These are phyloP conservation scores for Cladosporium sp. DNA, from an alignment of 2,329 filamentous ascomycete genomes.

Conservation along the genomic window DNA sequence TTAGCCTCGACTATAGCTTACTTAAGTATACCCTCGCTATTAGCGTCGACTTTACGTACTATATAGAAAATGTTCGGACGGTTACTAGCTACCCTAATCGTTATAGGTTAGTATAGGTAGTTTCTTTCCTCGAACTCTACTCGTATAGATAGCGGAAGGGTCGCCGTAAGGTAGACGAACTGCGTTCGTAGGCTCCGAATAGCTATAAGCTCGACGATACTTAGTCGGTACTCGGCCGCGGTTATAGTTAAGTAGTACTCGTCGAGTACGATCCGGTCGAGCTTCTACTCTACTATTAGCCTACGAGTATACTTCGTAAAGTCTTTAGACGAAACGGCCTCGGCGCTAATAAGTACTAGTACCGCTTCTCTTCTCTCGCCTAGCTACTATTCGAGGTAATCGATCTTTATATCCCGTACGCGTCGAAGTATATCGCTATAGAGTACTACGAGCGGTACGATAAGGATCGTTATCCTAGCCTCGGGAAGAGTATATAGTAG, in stretches of 20 bases:
- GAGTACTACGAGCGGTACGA: too few relatives aligned
- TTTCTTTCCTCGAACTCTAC: not conserved
- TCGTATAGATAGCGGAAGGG: conserved; percentile 3
- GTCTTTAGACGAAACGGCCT: not conserved
- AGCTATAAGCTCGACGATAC: not conserved
- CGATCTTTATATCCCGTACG: not conserved
- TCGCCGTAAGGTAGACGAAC: conserved; percentile 11
- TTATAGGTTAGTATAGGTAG: too few relatives aligned
- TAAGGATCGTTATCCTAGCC: too few relatives aligned
- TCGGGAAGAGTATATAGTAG: too few relatives aligned
- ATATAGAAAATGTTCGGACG: too few relatives aligned
- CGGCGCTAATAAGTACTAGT: not conserved
- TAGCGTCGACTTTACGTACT: too few relatives aligned
- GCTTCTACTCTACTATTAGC: not conserved
- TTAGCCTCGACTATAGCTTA: too few relatives aligned
- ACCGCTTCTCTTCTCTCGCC: not conserved
- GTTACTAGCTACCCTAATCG: too few relatives aligned
- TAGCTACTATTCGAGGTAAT: not conserved
- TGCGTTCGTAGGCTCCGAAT: conserved; percentile 6
- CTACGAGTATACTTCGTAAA: not conserved
- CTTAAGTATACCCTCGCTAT: too few relatives aligned
- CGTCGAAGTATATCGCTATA: too few relatives aligned
- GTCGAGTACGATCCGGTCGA: not conserved
- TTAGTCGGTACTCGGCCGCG: conserved; percentile 2
- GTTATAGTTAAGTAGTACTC: not conserved